A percentile compares a stretch with the other conserved stretches of the same genome.
These are phyloP conservation scores for Pichia inconspicua DNA, from an alignment of 1,139 yeast species.

Conservation along the genomic window DNA sequence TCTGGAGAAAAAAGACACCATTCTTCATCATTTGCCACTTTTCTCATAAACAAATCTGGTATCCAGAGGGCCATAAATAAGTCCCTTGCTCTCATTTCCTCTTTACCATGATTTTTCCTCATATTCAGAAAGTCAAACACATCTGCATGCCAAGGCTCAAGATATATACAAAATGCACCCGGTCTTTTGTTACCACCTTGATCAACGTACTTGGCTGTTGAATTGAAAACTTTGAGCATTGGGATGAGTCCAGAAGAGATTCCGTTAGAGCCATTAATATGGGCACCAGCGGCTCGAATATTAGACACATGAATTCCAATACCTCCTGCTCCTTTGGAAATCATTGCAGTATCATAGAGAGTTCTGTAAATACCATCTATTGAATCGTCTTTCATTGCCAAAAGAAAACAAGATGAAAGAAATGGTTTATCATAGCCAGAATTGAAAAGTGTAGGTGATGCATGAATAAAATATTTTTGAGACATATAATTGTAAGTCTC, in stretches of 20 bases:
- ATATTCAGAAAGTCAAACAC: slow-evolving; percentile 45
- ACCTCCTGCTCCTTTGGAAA: slow-evolving; percentile 54
- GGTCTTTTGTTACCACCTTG: slow-evolving; percentile 60
- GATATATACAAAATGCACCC: slow-evolving; percentile 54
- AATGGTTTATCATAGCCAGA: slow-evolving; percentile 43
- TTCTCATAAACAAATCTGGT: slow-evolving; percentile 51
- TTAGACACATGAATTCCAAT: slow-evolving; percentile 51
- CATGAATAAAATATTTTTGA: slow-evolving; percentile 43
- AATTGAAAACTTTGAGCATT: slow-evolving; percentile 51
- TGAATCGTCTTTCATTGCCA: slow-evolving; percentile 53
- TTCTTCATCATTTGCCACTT: slow-evolving; percentile 40
- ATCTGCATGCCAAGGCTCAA: slow-evolving; percentile 59
- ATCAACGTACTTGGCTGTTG: slow-evolving; percentile 54
- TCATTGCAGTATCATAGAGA: slow-evolving; percentile 45
- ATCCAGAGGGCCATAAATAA: slow-evolving; percentile 54
- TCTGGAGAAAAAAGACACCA: slow-evolving; percentile 55
- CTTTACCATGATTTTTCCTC: slow-evolving; percentile 51
- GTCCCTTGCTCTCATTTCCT: slow-evolving; percentile 49
- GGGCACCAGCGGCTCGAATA: slow-evolving; percentile 43
- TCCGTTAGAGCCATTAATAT: slow-evolving; percentile 48
- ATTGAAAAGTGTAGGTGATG: slow-evolving; percentile 49
- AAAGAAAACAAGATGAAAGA: slow-evolving; percentile 48
- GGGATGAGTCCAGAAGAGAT: slow-evolving; percentile 51
- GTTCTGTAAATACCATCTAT: slow-evolving; percentile 53
- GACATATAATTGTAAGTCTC: slow-evolving; percentile 50